Evolutionary conservation across 1,139 yeast species (phyloP).

Genomic region (Meyerozyma guilliermondii): DNA sequence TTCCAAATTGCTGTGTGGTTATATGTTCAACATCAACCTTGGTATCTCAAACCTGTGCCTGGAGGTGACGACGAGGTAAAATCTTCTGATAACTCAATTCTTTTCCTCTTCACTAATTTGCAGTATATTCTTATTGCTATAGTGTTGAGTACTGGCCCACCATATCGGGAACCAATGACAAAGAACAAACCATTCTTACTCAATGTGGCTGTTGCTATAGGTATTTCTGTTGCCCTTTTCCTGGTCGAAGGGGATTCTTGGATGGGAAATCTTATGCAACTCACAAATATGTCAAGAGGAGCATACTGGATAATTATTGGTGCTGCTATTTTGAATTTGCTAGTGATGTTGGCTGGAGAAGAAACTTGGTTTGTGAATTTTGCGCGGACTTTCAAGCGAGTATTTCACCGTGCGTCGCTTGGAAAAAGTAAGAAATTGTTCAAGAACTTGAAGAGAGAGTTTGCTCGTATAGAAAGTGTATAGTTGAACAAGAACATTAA

Average conservation of each 20-base stretch:
- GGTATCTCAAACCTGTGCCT: constrained; percentile 81
- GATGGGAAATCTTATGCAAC: constrained; percentile 68
- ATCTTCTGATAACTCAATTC: constrained; percentile 83
- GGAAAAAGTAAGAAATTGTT: constrained; percentile 35
- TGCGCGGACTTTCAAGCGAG: constrained; percentile 27
- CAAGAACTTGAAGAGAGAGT: constrained; percentile 31
- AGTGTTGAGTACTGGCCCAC: constrained; percentile 85
- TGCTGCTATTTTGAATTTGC: constrained; percentile 46
- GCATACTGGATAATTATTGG: constrained; percentile 50
- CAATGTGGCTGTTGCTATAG: constrained; percentile 49
- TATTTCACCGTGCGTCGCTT: constrained; percentile 15
- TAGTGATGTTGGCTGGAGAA: constrained; percentile 43
- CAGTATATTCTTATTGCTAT: constrained; percentile 86
- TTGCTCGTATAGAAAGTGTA: constrained; percentile 5
- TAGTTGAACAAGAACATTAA: not conserved
- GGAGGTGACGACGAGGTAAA: constrained; percentile 83
- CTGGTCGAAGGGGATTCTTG: constrained; percentile 41
- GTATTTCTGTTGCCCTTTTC: constrained; percentile 49
- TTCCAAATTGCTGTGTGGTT: constrained; percentile 73
- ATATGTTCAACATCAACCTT: constrained; percentile 49
- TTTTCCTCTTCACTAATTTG: constrained; percentile 77
- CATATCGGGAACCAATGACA: constrained; percentile 78
- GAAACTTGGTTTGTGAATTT: constrained; percentile 22
- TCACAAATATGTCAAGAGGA: constrained; percentile 52
- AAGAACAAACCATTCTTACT: constrained; percentile 67